Evolutionary conservation across 495 filamentous ascomycete species (phyloP).

Genomic region (Tuber brumale): DNA sequence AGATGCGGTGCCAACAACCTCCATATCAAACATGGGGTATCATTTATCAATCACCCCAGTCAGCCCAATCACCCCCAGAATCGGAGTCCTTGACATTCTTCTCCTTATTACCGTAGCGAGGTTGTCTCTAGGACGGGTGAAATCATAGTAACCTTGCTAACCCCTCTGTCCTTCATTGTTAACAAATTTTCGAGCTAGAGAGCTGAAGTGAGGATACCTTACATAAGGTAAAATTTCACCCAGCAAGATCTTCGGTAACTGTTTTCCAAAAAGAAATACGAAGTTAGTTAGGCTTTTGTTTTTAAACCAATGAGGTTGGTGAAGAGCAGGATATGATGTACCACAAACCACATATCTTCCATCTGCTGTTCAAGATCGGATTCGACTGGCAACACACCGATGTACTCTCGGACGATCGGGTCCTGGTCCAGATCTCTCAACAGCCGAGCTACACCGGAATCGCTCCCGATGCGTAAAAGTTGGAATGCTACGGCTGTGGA

Average conservation of each 20-base stretch:
- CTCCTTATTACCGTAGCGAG: too few relatives aligned
- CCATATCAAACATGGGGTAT: too few relatives aligned
- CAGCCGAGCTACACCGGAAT: constrained; percentile 56
- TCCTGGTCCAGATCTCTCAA: constrained; percentile 56
- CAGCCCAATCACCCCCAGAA: too few relatives aligned
- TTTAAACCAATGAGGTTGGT: background rate
- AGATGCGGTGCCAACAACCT: too few relatives aligned
- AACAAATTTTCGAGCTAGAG: background rate
- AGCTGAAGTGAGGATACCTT: background rate
- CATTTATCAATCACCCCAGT: too few relatives aligned
- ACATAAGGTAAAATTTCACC: background rate
- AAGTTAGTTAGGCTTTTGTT: background rate
- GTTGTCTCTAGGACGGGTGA: too few relatives aligned
- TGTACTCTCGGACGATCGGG: constrained; percentile 51
- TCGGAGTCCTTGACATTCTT: too few relatives aligned
- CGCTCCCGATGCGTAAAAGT: constrained; percentile 64
- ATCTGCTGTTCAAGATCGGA: background rate
- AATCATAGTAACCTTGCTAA: background rate
- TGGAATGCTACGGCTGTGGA: constrained; percentile 58
- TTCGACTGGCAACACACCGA: constrained; percentile 44
- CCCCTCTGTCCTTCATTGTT: background rate
- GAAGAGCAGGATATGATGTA: background rate
- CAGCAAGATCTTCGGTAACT: background rate
- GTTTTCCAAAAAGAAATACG: background rate
- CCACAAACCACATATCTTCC: background rate